phyloP scores from a whole-genome alignment of 441 rosid species.

The Codiaeum variegatum region DNA sequence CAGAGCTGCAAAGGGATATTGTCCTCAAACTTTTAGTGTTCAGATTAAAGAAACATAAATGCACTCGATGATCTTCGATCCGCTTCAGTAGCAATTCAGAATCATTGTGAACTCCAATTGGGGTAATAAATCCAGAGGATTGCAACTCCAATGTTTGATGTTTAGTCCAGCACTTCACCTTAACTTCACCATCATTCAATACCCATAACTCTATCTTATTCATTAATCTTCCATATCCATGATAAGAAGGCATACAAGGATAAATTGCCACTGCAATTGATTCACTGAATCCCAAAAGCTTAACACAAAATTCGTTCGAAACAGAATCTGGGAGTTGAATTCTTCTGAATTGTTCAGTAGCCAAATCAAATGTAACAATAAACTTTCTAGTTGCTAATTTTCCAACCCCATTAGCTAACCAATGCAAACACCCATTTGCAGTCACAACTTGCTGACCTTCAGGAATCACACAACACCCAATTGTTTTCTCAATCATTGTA shows the following conservation, averaged over 20 bases:
- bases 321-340: constrained; percentile 11
- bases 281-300: constrained; percentile 22
- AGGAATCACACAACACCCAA: constrained; percentile 16
- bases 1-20: constrained; percentile 18
- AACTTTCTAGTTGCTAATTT: background rate
- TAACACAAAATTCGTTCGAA: constrained; percentile 7
- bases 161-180: constrained; percentile 14
- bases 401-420: constrained; percentile 24
- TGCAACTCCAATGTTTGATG: background rate
- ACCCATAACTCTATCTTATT: constrained; percentile 30
- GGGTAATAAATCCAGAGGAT: constrained; percentile 4
- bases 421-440: constrained; percentile 23
- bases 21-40: background rate
- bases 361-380: constrained; percentile 31
- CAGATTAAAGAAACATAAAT: constrained; percentile 12
- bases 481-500: constrained; percentile 12
- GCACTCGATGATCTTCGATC: background rate
- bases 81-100: constrained; percentile 20
- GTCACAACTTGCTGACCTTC: constrained; percentile 25
- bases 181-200: constrained; percentile 2
- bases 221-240: constrained; percentile 6
- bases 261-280: constrained; percentile 30
- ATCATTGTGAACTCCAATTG: constrained; percentile 20
- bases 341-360: constrained; percentile 22
- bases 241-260: constrained; percentile 22